Evolutionary conservation across 805 yeast species (phyloP).

Genomic region (Barnettozyma botsteinii): DNA sequence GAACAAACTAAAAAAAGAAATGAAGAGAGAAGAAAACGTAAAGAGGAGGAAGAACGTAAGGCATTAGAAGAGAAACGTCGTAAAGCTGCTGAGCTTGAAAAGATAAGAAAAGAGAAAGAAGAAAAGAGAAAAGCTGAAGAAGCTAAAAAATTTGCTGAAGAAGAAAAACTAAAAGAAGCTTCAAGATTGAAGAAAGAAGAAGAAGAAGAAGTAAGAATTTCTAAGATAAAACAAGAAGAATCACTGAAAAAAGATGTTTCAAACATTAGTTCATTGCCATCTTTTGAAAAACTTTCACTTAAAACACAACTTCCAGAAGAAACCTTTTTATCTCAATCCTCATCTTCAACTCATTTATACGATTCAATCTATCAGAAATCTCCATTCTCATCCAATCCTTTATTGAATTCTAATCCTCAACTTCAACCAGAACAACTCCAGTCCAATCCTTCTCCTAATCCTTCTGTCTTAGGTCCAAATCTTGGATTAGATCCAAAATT

Average conservation of each 20-base stretch:
- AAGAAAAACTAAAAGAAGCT: conserved; percentile 28
- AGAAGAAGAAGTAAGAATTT: conserved; percentile 6
- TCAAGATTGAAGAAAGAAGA: conserved; percentile 1
- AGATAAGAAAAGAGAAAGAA: conserved; percentile 29
- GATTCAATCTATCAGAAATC: conserved; percentile 2
- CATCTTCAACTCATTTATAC: conserved; percentile 1
- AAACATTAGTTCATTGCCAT: conserved; percentile 1
- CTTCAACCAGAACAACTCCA: background rate
- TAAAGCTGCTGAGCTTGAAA: conserved; percentile 33
- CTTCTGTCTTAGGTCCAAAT: background rate
- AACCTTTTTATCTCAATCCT: background rate
- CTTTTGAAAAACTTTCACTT: conserved; percentile 8
- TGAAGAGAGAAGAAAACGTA: conserved; percentile 36
- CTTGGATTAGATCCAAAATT: background rate
- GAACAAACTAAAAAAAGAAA: conserved; percentile 35
- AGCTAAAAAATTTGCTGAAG: conserved; percentile 33
- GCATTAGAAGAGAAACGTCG: conserved; percentile 35
- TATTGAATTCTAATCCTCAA: background rate
- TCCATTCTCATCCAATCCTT: conserved; percentile 2
- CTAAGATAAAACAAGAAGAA: background rate
- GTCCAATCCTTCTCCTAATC: background rate
- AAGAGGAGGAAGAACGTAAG: conserved; percentile 35
- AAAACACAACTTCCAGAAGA: conserved; percentile 7
- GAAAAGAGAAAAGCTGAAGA: conserved; percentile 31
- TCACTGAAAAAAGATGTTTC: background rate